Evolutionary conservation across 805 yeast genomes (phyloP), one percentile per base, ranked within the genome.

Genomic region (Cyberlindnera xylosilytica): DNA sequence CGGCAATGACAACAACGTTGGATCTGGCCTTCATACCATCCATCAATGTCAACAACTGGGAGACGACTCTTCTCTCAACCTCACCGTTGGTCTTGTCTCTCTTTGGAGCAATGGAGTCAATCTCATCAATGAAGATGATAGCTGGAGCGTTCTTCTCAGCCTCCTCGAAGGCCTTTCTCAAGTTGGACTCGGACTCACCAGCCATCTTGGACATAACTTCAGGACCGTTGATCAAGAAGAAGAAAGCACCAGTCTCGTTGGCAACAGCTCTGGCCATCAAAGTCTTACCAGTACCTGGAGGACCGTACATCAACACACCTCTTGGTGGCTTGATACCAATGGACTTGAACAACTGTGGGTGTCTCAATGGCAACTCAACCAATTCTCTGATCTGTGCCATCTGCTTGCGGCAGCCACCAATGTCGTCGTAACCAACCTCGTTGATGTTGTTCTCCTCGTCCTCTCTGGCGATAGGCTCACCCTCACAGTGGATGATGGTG

Each of bases 1-100:
- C 99, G 42, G 99, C 99, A 70, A 93, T 93, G 44, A 93, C 99
- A 49, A 93, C 99, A 56, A 88, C 85, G 63, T 93, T 93, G 31
- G 98, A 85, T 69, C 99, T 83, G n/a, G 98, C 96, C 71, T 91
- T 91, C 99, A 93, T 93, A 75, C 99, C 99, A 64, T 93, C 99
- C 99, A 93, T 93, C 56, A 93, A 76, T 16, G 99, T 93, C 64
- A 93, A 79, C 62, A 93, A 78, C 72, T 93, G 99, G 23, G 98
- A 91, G 48, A 93, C 99, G 44, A 93, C 99, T 74, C 99, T 85
- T 73, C 99, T 83, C 73, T 93, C 99, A 57, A 93, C 99, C 70
- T 93, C 99, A 73, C 99, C 99, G 64, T 93, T 93, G 41, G 99
- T 93, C 81, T 93, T 93, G 74, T 93, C 99, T 75, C 99, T 88